These are phyloP conservation scores for Falciphora oryzae DNA, from an alignment of 2,329 filamentous ascomycete genomes.

Conservation along the genomic window DNA sequence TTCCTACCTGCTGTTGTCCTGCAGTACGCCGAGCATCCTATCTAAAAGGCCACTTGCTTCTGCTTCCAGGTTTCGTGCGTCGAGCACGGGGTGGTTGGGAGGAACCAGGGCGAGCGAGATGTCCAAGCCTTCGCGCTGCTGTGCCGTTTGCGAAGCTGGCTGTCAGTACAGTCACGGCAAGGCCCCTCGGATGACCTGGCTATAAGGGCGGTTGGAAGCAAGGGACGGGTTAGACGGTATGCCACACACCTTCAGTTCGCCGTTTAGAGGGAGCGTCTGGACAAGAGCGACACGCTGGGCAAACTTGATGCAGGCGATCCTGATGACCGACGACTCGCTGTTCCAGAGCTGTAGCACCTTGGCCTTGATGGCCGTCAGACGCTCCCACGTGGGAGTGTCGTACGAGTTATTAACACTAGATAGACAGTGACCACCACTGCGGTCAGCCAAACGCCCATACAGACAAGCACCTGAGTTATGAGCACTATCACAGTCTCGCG, in stretches of 20 bases:
- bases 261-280: slow-evolving; percentile 77
- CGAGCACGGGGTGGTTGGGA: slow-evolving; percentile 72
- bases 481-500: not conserved
- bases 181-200: not conserved
- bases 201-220: not conserved
- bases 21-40: slow-evolving; percentile 75
- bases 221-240: slow-evolving; percentile 28
- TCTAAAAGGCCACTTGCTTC: slow-evolving; percentile 89
- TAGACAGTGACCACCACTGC: slow-evolving; percentile 12
- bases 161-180: not conserved
- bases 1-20: slow-evolving; percentile 76
- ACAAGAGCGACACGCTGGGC: slow-evolving; percentile 87
- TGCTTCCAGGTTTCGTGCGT: slow-evolving; percentile 77
- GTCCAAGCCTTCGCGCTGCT: slow-evolving; percentile 66
- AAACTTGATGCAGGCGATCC: slow-evolving; percentile 96
- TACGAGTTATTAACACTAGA: slow-evolving; percentile 78
- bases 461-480: not conserved
- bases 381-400: slow-evolving; percentile 78
- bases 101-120: slow-evolving; percentile 84
- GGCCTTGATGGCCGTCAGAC: slow-evolving; percentile 82
- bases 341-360: slow-evolving; percentile 89
- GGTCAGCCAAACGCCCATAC: slow-evolving; percentile 1
- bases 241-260: slow-evolving; percentile 70
- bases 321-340: slow-evolving; percentile 65
- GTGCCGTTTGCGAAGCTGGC: not conserved